A percentile compares a stretch with the other conserved stretches of the same genome.
Conservation (phyloP, 352 stramenopile genomes). For the Globisporangium okanoganense region DNA sequence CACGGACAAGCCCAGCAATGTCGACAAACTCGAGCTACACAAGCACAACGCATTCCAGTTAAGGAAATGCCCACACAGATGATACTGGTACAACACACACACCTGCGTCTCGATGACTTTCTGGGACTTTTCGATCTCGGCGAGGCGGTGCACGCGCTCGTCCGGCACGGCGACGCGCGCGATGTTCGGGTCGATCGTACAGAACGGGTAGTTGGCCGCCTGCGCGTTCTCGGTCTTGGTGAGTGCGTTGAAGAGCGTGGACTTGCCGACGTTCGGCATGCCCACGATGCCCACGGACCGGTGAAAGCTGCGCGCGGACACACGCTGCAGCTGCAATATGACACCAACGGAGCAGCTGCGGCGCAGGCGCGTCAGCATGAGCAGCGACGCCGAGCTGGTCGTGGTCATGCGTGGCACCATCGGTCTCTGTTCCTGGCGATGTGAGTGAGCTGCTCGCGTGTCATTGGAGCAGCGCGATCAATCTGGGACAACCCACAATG, state of each 20-base stretch:
- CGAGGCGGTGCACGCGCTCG: constrained; percentile 52
- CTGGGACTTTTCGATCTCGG: constrained; percentile 73
- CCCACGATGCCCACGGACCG: constrained; percentile 85
- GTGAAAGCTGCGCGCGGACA: constrained; percentile 45
- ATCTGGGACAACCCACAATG: too few species aligned
- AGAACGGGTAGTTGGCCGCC: constrained; percentile 88
- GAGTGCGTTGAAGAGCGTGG: constrained; percentile 86
- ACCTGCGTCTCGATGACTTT: constrained; percentile 67
- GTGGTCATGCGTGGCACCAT: neutral
- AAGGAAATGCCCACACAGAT: too few species aligned
- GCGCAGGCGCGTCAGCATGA: constrained; percentile 19
- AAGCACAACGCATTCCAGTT: constrained; percentile 4
- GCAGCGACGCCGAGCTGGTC: constrained; percentile 6
- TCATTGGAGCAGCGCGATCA: neutral
- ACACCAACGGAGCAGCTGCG: constrained; percentile 1
- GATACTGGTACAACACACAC: neutral
- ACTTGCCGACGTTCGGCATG: constrained; percentile 89
- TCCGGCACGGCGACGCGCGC: constrained; percentile 73
- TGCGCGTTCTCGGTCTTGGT: constrained; percentile 83
- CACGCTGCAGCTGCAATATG: neutral
- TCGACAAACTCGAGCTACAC: constrained; percentile 83
- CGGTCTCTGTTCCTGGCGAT: too few species aligned
- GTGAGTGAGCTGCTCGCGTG: neutral
- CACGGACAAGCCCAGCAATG: constrained; percentile 81
- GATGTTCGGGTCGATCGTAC: constrained; percentile 87